These are phyloP conservation scores for Saccharomycopsis hybrid DNA, from an alignment of 1,139 yeast genomes.

Conservation along the genomic window DNA sequence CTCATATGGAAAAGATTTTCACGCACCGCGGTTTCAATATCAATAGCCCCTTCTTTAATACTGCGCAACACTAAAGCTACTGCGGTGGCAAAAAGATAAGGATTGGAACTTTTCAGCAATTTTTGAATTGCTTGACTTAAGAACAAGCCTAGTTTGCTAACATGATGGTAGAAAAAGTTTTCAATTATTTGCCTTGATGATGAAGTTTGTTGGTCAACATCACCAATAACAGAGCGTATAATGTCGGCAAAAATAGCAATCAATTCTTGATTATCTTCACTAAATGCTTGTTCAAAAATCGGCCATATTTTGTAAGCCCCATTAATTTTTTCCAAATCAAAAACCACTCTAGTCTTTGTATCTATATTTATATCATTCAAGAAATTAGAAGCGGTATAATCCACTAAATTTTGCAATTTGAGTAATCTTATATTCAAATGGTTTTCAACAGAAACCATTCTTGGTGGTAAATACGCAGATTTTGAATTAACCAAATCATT, in stretches of 20 bases:
- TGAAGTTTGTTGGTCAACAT: not conserved
- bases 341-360: conserved; percentile 35
- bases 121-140: conserved; percentile 4
- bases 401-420: conserved; percentile 38
- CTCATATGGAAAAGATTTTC: conserved; percentile 20
- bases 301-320: conserved; percentile 49
- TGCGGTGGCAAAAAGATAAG: conserved; percentile 2
- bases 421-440: conserved; percentile 39
- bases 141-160: conserved; percentile 16
- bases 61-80: conserved; percentile 12
- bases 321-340: conserved; percentile 50
- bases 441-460: conserved; percentile 36
- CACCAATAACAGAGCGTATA: not conserved
- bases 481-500: conserved; percentile 49
- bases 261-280: conserved; percentile 6
- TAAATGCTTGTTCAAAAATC: conserved; percentile 26
- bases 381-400: conserved; percentile 44
- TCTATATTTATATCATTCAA: conserved; percentile 31
- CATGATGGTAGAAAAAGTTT: conserved; percentile 21
- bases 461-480: conserved; percentile 40
- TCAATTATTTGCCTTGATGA: conserved; percentile 10
- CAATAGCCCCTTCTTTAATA: conserved; percentile 23
- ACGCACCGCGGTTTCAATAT: conserved; percentile 24
- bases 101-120: conserved; percentile 4
- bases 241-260: conserved; percentile 4